Percentiles rank a stretch among this genome's conserved stretches.
Evolutionary conservation across 805 yeast genomes (phyloP).

Genomic region (Ascoidea rubescens): DNA sequence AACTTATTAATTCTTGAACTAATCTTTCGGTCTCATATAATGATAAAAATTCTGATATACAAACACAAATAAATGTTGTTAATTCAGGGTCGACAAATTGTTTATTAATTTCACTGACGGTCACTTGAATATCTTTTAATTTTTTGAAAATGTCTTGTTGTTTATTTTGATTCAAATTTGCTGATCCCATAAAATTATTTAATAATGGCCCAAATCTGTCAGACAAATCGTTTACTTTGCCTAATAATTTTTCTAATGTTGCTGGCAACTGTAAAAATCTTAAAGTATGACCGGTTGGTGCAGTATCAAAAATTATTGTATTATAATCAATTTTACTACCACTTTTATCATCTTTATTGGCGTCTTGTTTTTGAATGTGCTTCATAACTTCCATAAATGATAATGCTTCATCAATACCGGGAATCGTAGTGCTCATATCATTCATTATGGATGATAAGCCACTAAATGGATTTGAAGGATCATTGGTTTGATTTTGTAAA

Average conservation of each 20-base stretch:
- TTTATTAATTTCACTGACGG: slow-evolving; percentile 77
- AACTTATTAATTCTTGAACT: slow-evolving; percentile 90
- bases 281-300: slow-evolving; percentile 97
- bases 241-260: slow-evolving; percentile 74
- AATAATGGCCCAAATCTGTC: slow-evolving; percentile 86
- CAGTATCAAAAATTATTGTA: slow-evolving; percentile 95
- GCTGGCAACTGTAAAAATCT: slow-evolving; percentile 91
- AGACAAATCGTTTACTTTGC: slow-evolving; percentile 76
- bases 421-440: slow-evolving; percentile 88
- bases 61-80: slow-evolving; percentile 92
- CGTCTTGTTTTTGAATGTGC: slow-evolving; percentile 73
- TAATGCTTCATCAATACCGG: slow-evolving; percentile 97
- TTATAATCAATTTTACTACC: slow-evolving; percentile 40
- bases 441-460: slow-evolving; percentile 58
- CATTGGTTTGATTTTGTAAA: slow-evolving; percentile 16
- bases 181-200: slow-evolving; percentile 61
- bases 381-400: slow-evolving; percentile 97
- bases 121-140: slow-evolving; percentile 64
- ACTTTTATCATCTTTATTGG: slow-evolving; percentile 16
- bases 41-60: slow-evolving; percentile 93
- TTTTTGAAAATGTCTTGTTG: slow-evolving; percentile 58
- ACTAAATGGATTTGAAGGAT: slow-evolving; percentile 23
- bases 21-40: slow-evolving; percentile 95
- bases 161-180: slow-evolving; percentile 12
- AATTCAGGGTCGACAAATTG: slow-evolving; percentile 94